Evolutionary conservation across 1,284 basidiomycete genomes (phyloP), one percentile per base, ranked within the genome.

Genomic region (Rhodotorula sp.): DNA sequence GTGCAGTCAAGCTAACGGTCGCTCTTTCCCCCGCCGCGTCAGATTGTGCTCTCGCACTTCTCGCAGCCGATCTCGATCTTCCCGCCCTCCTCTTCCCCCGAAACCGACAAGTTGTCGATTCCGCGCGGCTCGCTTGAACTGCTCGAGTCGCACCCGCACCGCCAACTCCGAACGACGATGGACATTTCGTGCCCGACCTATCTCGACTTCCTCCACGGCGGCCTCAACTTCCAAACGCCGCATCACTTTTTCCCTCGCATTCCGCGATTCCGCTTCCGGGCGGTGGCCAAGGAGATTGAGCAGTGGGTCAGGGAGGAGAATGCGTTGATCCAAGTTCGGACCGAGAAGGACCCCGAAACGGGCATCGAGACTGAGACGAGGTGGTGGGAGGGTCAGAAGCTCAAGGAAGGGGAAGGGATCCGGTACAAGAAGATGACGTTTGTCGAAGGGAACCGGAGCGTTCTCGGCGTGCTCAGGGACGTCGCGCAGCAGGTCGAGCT

Each of bases 31-130:
- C 51, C 16, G 12, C 43, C 10, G 26, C 31, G 3, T n/a, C 80
- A 97, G 92, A 99, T 99, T 78, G 95, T 98, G 2, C 87, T 99
- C 31, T 98, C 95, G 5, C 96, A 99, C 84, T 99, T 97, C 83
- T 92, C 92, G 58, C 95, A 97, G 84, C 94, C 94, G 12, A 62
- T 76, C 56, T 76, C 72, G 48, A 72, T 72, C 57, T 18, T 68
- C 18, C 63, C 67, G 10, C 60, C 70, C 39, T 58, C 68, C 4
- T 54, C 48, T n/a, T 31, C 60, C 20, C 20, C 65, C 21, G 48
- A 65, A 23, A 26, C 56, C 14, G 26, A n/a, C 26, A 26, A 51
- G 49, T 46, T 68, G 18, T 67, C 70, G 3, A 34, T 72, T 46
- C 67, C 70, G 14, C 56, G 58, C 21, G 23, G 65, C 46, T 63